phyloP scores from a whole-genome alignment of 2,329 filamentous ascomycete genomes.

The Bipolaris gigantea region DNA sequence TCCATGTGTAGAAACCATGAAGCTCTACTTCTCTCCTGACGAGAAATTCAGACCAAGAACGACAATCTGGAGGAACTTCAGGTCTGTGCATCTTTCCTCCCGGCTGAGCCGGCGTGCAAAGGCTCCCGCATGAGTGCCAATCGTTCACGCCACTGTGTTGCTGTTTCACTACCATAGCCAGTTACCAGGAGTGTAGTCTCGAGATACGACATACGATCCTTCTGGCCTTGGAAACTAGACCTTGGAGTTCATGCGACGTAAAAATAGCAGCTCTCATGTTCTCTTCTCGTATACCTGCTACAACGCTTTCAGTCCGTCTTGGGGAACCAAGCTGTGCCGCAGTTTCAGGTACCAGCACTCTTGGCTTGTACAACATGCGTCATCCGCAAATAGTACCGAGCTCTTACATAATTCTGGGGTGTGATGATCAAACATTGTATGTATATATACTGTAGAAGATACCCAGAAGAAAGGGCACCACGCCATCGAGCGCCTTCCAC shows the following conservation, averaged over 20 bases:
- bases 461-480: background rate
- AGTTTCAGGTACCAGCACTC: background rate
- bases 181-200: background rate
- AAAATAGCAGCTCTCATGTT: background rate
- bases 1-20: too few species aligned
- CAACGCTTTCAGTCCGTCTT: background rate
- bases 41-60: too few species aligned
- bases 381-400: background rate
- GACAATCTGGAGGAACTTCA: too few species aligned
- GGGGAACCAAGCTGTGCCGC: background rate
- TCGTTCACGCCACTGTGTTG: too few species aligned
- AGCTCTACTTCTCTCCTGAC: too few species aligned
- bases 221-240: background rate
- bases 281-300: background rate
- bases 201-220: background rate
- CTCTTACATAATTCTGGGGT: background rate
- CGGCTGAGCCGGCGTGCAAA: too few species aligned
- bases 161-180: too few species aligned
- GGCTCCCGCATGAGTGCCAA: too few species aligned
- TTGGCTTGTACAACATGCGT: background rate
- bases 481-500: background rate
- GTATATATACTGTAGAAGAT: background rate
- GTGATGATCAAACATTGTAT: background rate
- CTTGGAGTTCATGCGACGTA: background rate
- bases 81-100: too few species aligned